Conservation (phyloP, 139 green algal genomes). For the Axilococcus clingmanii region DNA sequence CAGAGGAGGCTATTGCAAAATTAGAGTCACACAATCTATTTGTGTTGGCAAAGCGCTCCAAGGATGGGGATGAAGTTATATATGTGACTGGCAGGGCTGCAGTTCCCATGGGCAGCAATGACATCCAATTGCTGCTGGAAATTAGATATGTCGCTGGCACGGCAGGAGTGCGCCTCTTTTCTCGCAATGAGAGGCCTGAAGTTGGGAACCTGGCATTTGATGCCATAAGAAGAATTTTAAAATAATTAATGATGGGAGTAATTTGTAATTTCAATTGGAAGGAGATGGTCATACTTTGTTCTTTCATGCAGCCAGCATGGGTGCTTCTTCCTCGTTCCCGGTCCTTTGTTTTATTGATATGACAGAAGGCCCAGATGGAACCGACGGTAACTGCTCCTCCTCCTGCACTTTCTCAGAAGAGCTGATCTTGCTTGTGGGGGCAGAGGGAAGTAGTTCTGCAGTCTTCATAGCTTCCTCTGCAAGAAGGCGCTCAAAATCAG, state of each 20-base stretch:
- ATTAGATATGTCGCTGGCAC: neutral
- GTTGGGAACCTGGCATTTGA: neutral
- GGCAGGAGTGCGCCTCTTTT: neutral
- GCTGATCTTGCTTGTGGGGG: constrained; percentile 4
- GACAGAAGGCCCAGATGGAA: too few species aligned
- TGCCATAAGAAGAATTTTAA: too few species aligned
- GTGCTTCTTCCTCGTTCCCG: too few species aligned
- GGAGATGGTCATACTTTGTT: too few species aligned
- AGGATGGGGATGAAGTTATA: constrained; percentile 41
- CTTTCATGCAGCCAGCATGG: too few species aligned
- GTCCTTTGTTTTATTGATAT: too few species aligned
- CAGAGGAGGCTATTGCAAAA: constrained; percentile 24
- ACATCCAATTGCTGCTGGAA: neutral
- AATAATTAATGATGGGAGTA: too few species aligned
- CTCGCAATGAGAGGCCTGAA: neutral
- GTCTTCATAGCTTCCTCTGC: constrained; percentile 2
- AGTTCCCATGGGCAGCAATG: neutral
- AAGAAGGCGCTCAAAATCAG: neutral
- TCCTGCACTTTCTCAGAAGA: too few species aligned
- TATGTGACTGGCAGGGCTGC: constrained; percentile 41
- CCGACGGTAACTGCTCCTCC: too few species aligned
- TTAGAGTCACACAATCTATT: constrained; percentile 45
- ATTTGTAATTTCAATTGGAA: too few species aligned
- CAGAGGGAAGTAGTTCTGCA: constrained; percentile 17
- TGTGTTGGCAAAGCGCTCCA: constrained; percentile 48